Conservation (phyloP, 2,329 filamentous ascomycete species). For the Sporothrix dimorphospora region DNA sequence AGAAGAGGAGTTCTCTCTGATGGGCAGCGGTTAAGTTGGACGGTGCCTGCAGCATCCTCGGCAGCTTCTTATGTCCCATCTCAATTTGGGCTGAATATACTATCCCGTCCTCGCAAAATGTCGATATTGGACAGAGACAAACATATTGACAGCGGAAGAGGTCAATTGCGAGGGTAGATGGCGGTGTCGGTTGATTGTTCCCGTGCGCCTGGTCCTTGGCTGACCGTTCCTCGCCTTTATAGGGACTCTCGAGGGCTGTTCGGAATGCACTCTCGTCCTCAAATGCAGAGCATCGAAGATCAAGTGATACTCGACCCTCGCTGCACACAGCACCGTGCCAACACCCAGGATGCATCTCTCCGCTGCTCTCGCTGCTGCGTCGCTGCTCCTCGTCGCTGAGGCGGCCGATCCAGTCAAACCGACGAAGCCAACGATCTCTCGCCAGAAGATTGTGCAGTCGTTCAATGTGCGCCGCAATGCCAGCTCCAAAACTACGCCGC, state of each 20-base stretch:
- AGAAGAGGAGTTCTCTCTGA: neutral
- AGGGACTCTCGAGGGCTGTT: neutral
- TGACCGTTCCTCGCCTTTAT: neutral
- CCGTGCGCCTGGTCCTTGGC: neutral
- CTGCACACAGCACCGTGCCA: neutral
- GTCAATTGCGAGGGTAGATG: neutral
- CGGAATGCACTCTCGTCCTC: neutral
- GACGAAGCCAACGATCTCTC: slow-evolving; percentile 36
- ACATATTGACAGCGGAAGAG: neutral
- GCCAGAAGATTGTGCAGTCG: slow-evolving; percentile 42
- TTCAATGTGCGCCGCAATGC: slow-evolving; percentile 54
- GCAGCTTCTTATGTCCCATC: neutral
- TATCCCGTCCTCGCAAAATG: too few species aligned
- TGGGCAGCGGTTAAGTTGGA: slow-evolving; percentile 10
- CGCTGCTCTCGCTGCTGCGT: neutral
- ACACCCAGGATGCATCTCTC: neutral
- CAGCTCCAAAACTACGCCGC: slow-evolving; percentile 54
- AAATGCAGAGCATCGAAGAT: neutral
- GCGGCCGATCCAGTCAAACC: neutral
- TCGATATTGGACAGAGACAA: neutral
- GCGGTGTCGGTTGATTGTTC: neutral
- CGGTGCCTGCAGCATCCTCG: neutral
- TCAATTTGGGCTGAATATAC: slow-evolving; percentile 4
- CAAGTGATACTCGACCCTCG: neutral
- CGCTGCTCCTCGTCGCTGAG: slow-evolving; percentile 10